Evolutionary conservation across 2,329 filamentous ascomycete genomes (phyloP), one percentile per base, ranked within the genome.

Genomic region (Cladophialophora psammophila): DNA sequence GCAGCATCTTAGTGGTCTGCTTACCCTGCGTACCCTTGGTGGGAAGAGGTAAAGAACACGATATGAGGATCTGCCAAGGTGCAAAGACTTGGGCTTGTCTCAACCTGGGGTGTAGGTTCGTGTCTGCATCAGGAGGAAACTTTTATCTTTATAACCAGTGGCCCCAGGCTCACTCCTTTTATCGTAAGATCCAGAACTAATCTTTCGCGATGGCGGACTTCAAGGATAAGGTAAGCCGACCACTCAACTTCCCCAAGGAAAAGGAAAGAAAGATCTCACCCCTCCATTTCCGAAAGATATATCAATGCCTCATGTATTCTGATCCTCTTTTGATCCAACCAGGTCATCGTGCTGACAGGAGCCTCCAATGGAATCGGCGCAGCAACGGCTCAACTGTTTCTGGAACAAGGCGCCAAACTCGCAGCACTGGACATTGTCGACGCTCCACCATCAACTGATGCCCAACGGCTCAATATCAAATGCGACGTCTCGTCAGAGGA

Each of bases 381-480:
- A 10, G 59, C 59, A 31, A 61, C 59, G 7, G 59, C 59, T 31
- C 35, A 61, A 61, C 20, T 61, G 3, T 61, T 61, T 50, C 48
- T 61, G 32, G 45, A 50, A 4, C 59, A 53, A 4, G 59, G 59
- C 50, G 59, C 59, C 8, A 61, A 61, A 34, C 45, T 61, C 45
- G 59, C 59, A 13, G 59, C 59, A 13, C 35, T 61, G 10, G 59
- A 61, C 35, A 34, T 61, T 34, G 59, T 54, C 1, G 59, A 61
- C 34, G 35, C 35, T 26, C 5, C 48, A 40, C 18, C 40, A 12
- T 53, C 59, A 6, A 3, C 59, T 12, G 4, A 50, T 9, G 34
- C n/a, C 45, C 3, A 40, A 31, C 59, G 34, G 5, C 48, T 61
- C 20, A 53, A 61, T 36, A 35, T 61, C 34, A 61, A 61, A 61